Evolutionary conservation across 768 basidiomycete species (phyloP), one percentile per base, ranked within the genome.

Genomic region (Panaeolus papilionaceus): DNA sequence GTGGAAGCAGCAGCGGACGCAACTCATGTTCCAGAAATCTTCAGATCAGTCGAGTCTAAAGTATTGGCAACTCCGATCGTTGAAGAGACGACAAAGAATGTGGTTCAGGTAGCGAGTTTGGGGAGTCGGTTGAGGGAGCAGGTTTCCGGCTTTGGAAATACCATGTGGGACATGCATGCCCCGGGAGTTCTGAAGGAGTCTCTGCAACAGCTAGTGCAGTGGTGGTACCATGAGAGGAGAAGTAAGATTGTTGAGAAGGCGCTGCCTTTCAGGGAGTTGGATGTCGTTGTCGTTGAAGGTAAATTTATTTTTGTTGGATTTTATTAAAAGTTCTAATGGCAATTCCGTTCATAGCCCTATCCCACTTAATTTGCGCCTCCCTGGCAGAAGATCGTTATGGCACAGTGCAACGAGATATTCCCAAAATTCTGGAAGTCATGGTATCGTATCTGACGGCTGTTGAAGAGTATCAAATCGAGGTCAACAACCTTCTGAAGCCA

Each of bases 371-470:
- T 7, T 91, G 89, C 67, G 87, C 89, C 0, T 95, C 94, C 4
- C 79, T 96, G 14, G 81, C 83, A 0, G 95, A 95, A 75, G 94
- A 96, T 78, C 83, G 85, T 20, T 95, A 90, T 73, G 94, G 94
- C 23, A 86, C 90, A 39, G 92, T 95, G 12, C 95, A 96, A 75
- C 83, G 92, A 11, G 95, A 96, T 74, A 92, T 94, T 20, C 91
- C 94, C 0, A 89, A 87, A 67, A 88, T 94, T 37, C 76, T 96
- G 2, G 94, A 96, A 75, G 91, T 91, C 0, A 80, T 95, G 70
- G 75, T 92, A 12, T 84, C 85, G 0, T 92, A 90, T 79, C 82
- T 94, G 20, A 74, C 77, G 1, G 91, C 87, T 0, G 76, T 94
- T 20, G 93, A 95, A 70, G 84, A 84, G 38, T 90, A 90, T 67